Conservation (phyloP, 192 early-diverging fungal species). For the Cladochytrium replicatum region DNA sequence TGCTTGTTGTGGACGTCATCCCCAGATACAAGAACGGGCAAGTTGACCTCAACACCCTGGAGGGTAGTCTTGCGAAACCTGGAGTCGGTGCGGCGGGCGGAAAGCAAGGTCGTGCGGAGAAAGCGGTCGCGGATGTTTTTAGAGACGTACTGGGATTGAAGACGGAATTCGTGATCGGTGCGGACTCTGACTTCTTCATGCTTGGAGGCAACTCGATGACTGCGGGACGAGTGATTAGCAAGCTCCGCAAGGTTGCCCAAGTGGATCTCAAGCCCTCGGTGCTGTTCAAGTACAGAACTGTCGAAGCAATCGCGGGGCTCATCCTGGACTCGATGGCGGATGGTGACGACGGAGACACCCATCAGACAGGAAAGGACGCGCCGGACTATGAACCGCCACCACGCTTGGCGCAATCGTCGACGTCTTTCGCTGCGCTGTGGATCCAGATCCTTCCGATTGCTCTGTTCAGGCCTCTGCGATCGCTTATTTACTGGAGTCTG, state of each 20-base stretch:
- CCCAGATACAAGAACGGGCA: conserved; percentile 11
- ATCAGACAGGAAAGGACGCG: not conserved
- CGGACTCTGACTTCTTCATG: conserved; percentile 33
- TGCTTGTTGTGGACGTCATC: conserved; percentile 20
- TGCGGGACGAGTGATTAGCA: conserved; percentile 17
- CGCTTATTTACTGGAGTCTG: conserved; percentile 13
- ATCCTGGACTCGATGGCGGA: conserved; percentile 1
- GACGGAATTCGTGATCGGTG: too few relatives aligned
- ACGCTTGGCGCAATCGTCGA: conserved; percentile 5
- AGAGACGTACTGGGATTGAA: conserved; percentile 20
- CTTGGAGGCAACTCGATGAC: conserved; percentile 31
- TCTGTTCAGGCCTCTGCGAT: conserved; percentile 20
- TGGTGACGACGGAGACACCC: conserved; percentile 15
- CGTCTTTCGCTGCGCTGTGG: conserved; percentile 2
- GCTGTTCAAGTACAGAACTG: conserved; percentile 5
- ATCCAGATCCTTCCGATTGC: conserved; percentile 12
- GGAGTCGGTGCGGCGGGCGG: conserved; percentile 6
- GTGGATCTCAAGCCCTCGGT: conserved; percentile 6
- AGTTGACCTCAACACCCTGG: conserved; percentile 11
- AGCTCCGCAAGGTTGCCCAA: conserved; percentile 11
- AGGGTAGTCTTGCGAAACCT: conserved; percentile 4
- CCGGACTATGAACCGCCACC: not conserved
- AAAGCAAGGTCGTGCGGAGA: conserved; percentile 6
- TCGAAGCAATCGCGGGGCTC: too few relatives aligned
- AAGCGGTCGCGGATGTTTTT: conserved; percentile 16